Percentiles rank a stretch among this genome's conserved stretches.
Conservation (phyloP, 495 filamentous ascomycete genomes). For the Penicillium egyptiacum region DNA sequence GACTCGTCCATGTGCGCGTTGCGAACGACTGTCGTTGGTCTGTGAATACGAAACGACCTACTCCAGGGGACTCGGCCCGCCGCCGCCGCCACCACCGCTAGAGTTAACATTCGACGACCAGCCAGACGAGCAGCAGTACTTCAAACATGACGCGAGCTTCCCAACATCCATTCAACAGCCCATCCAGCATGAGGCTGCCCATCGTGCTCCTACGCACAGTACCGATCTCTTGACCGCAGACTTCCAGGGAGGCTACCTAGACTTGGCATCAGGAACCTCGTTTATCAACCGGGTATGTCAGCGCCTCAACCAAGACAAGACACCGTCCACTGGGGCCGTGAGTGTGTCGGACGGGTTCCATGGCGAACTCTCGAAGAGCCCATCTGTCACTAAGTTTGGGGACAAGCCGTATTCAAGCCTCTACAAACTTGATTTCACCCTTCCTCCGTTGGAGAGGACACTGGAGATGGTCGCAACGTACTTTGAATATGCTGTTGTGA, state of each 20-base stretch:
- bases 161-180: not conserved
- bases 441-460: slow-evolving; percentile 1
- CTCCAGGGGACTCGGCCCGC: slow-evolving; percentile 3
- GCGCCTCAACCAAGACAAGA: not conserved
- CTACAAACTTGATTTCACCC: slow-evolving; percentile 1
- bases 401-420: slow-evolving; percentile 4
- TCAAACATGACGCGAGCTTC: not conserved
- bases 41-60: slow-evolving; percentile 5
- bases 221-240: slow-evolving; percentile 1
- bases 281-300: slow-evolving; percentile 4
- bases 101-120: not conserved
- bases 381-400: not conserved
- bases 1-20: slow-evolving; percentile 5
- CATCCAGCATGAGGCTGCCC: not conserved
- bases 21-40: slow-evolving; percentile 1
- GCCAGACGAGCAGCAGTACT: not conserved
- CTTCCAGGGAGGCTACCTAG: slow-evolving; percentile 1
- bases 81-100: not conserved
- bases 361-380: not conserved
- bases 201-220: not conserved
- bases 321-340: not conserved
- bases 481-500: slow-evolving; percentile 3
- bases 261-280: not conserved
- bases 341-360: not conserved
- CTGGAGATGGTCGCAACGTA: not conserved